phyloP scores from a whole-genome alignment of 495 filamentous ascomycete species.

The Pyrenopolyporus hunteri region DNA sequence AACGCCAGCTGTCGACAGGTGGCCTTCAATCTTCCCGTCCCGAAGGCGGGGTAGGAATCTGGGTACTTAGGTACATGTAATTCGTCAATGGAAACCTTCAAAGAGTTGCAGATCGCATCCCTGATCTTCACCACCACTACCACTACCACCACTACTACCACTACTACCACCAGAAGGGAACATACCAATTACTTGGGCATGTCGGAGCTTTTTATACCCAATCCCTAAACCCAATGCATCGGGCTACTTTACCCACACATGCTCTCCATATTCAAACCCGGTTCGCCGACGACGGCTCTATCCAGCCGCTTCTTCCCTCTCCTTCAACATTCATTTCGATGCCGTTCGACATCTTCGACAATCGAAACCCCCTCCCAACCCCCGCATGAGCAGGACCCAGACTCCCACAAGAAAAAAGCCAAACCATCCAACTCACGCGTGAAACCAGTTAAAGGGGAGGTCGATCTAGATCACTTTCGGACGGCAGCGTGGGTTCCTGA shows the following conservation, averaged over 20 bases:
- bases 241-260: not conserved
- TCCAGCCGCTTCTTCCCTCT: not conserved
- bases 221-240: not conserved
- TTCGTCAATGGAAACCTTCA: no score
- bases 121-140: no score
- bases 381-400: not conserved
- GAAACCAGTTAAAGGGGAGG: slow-evolving; percentile 1
- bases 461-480: slow-evolving; percentile 24
- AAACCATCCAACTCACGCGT: not conserved
- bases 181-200: no score
- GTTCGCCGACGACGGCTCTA: no score
- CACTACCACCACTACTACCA: no score
- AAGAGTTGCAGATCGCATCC: no score
- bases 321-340: not conserved
- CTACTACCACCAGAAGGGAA: no score
- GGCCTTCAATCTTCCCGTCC: no score
- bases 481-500: slow-evolving; percentile 14
- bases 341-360: slow-evolving; percentile 8
- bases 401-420: not conserved
- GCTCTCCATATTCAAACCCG: not conserved
- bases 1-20: no score
- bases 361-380: not conserved
- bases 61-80: no score
- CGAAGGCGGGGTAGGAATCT: no score
- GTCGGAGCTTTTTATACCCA: not conserved